A percentile compares a stretch with the other conserved stretches of the same genome.
Conservation (phyloP, 2,329 filamentous ascomycete species). For the Trichophyton benhamiae region DNA sequence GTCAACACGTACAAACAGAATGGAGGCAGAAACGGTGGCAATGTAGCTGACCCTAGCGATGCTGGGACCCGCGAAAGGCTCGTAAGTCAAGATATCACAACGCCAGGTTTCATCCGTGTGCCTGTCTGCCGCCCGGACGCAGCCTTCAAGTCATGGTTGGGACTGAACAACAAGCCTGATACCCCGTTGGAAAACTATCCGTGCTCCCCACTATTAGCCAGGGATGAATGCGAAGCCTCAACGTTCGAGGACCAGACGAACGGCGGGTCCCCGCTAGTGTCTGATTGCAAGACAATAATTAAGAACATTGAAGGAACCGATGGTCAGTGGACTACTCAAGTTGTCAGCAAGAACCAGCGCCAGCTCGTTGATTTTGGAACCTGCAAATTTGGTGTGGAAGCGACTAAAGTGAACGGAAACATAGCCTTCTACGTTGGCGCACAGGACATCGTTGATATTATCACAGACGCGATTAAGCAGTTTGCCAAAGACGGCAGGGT, state of each 20-base stretch:
- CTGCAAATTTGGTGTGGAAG: not conserved
- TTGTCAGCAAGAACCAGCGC: not conserved
- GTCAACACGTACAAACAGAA: conserved; percentile 15
- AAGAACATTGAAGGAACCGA: not conserved
- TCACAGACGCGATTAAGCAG: conserved; percentile 7
- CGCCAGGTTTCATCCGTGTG: conserved; percentile 27
- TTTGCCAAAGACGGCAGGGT: conserved; percentile 8
- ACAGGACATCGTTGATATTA: conserved; percentile 11
- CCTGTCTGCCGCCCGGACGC: conserved; percentile 28
- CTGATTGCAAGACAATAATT: conserved; percentile 6
- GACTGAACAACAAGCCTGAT: conserved; percentile 12
- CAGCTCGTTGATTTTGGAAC: not conserved
- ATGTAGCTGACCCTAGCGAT: conserved; percentile 17
- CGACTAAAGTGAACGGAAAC: not conserved
- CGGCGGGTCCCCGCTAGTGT: conserved; percentile 9
- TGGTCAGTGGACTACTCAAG: not conserved
- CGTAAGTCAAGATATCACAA: conserved; percentile 21
- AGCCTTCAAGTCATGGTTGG: conserved; percentile 25
- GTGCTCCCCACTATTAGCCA: conserved; percentile 13
- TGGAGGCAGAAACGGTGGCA: conserved; percentile 22
- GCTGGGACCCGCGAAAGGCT: conserved; percentile 16
- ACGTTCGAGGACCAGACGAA: conserved; percentile 1
- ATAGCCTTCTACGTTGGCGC: not conserved
- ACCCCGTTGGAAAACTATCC: not conserved
- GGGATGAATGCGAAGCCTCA: conserved; percentile 18